Base-by-base conservation (phyloP, 2,329 filamentous ascomycete genomes). In the Cercospora sp. region DNA sequence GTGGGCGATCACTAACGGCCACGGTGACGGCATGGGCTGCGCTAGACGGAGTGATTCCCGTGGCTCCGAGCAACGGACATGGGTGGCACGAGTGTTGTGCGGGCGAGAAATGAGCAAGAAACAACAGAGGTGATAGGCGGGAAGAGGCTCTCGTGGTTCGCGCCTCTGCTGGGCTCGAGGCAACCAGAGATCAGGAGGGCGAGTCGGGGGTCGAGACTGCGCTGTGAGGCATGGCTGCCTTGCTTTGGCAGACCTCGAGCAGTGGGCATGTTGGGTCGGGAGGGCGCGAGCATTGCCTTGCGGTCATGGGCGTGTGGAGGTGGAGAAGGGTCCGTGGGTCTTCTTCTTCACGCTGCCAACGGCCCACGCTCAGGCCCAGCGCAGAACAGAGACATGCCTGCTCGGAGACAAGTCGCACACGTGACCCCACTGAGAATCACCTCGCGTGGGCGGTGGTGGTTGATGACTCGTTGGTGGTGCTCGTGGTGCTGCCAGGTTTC, bases 211-310 rank as follows among this genome's bases (percentile, higher is more conserved):
- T 16, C 37, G 37, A 40, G 37, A 40, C 16, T 16, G 37, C 43
- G 43, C 21, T 13, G 9, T 49, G 43, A 49, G n/a, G 18, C 43
- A 49, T 49, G 43, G 43, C 45, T 51, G 45, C 45, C 45, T 51
- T 51, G 45, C 45, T 13, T 13, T 24, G 13, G 21, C 21, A 51
- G 45, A 24, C 18, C 9, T 24, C 45, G 18, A 24, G 18, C 18
- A 24, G 45, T 13, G 13, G 45, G 45, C 45, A 51, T 24, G 45
- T 51, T 51, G 45, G 45, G 37, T 40, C 37, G 37, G 37, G 16
- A 40, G 37, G 37, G 37, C 37, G 28, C 57, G 28, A 60, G 57
- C 57, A 60, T 60, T 60, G 30, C 57, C 57, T 60, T 60, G 57
- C 57, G 21, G 12, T 28, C 34, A 40, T 40, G 34, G 34, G 34